Base-by-base conservation (phyloP, 2,329 filamentous ascomycete species). In the Calonectria pseudoturangicola region DNA sequence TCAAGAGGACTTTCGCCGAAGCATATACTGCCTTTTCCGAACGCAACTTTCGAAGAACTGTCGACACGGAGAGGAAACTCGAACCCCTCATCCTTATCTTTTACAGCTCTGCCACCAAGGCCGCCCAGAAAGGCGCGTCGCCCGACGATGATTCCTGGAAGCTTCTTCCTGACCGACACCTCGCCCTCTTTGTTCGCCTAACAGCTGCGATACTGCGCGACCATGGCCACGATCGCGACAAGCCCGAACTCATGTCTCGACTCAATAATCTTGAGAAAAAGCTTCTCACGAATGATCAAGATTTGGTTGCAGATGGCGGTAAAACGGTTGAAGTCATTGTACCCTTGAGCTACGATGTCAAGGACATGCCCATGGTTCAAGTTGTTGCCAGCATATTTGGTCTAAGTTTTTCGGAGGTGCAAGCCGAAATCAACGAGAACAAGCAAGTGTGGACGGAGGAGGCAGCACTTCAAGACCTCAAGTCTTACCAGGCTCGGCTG, bases 31-130 rank as follows among this genome's bases (percentile, higher is more conserved):
- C 95, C 70, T 94, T 99, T 83, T 98, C 96, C 78, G 95, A 97
- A 74, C 92, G 93, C 74, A 92, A 91, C 56, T 98, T 98, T 81
- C 93, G 95, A 77, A 97, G 95, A 86, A 93, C 92, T 72, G 95
- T 98, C 87, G 95, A 98, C 81, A 98, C 98, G 85, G 96, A 98
- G 83, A 91, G 96, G 74, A 93, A 96, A 81, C 93, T 98, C 27
- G 97, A 99, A 84, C 96, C 98, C 75, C 87, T 98, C 65, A 92
- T 99, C 65, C 89, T 99, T 77, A 98, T 98, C 75, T 98, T 99
- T 88, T 98, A 97, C 85, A 97, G 96, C 1, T 94, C 95, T 75
- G 96, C 97, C 8, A 98, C 95, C 56, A 97, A 98, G 83, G 96
- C 85, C 39, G 85, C 98, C 74, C 90, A 98, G 80, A 92, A 94